Conservation (phyloP, 2,329 filamentous ascomycete species). For the Akanthomyces lecanii region DNA sequence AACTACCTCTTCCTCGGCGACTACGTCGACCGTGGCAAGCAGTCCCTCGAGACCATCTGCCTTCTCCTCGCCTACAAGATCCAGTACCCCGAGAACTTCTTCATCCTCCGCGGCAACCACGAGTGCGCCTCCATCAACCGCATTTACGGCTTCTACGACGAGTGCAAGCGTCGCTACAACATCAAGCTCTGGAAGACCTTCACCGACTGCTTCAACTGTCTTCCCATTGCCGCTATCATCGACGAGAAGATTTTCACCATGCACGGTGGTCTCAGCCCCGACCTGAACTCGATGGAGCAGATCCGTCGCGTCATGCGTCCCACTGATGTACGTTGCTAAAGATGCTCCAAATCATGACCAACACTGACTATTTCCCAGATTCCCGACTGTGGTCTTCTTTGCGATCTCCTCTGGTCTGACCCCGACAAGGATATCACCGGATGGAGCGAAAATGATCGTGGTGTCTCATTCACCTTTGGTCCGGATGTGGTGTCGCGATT, state of each 20-base stretch:
- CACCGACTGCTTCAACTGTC: slow-evolving; percentile 98
- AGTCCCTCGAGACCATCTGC: slow-evolving; percentile 98
- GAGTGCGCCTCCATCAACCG: slow-evolving; percentile 98
- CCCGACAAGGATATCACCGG: slow-evolving; percentile 99
- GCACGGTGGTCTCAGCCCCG: slow-evolving; percentile 95
- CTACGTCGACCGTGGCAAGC: slow-evolving; percentile 98
- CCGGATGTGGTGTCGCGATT: slow-evolving; percentile 96
- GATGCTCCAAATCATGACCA: slow-evolving; percentile 18
- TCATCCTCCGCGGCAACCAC: slow-evolving; percentile 96
- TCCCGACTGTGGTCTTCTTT: slow-evolving; percentile 93
- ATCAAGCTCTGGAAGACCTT: slow-evolving; percentile 99
- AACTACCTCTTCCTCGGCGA: slow-evolving; percentile 99
- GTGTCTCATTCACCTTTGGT: slow-evolving; percentile 97
- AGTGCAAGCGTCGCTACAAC: slow-evolving; percentile 98
- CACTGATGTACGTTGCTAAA: slow-evolving; percentile 74
- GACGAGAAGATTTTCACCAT: slow-evolving; percentile 99
- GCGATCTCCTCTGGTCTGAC: slow-evolving; percentile 97
- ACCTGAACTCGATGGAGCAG: slow-evolving; percentile 99
- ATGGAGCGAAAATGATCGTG: slow-evolving; percentile 98
- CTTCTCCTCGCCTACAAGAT: slow-evolving; percentile 97
- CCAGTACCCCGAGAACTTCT: slow-evolving; percentile 99
- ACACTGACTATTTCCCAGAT: slow-evolving; percentile 57
- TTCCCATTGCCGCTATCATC: slow-evolving; percentile 97
- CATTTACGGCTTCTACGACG: slow-evolving; percentile 99
- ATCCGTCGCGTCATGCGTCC: slow-evolving; percentile 98